Conservation (phyloP, 2,329 filamentous ascomycete genomes). For the Ascochyta fabae region DNA sequence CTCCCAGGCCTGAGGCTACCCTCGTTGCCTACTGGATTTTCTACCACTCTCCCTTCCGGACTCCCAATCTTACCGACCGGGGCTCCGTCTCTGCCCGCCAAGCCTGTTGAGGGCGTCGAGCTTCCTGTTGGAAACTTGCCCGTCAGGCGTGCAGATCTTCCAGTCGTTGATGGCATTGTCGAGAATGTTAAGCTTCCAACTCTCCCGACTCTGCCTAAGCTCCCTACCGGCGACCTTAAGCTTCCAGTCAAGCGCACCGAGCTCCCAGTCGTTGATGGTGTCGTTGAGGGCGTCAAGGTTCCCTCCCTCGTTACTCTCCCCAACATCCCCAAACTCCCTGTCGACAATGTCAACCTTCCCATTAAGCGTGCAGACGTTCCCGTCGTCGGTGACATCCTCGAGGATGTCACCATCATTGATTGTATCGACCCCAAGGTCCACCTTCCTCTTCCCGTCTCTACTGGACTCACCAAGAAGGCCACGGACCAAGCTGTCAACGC, state of each 20-base stretch:
- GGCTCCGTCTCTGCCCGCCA: background rate
- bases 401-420: background rate
- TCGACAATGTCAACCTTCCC: background rate
- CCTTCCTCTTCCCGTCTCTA: background rate
- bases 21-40: background rate
- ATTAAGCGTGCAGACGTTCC: background rate
- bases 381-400: background rate
- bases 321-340: background rate
- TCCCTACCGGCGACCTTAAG: background rate
- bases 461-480: background rate
- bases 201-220: background rate
- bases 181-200: background rate
- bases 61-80: background rate
- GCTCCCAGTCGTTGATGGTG: constrained; percentile 2
- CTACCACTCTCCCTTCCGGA: background rate
- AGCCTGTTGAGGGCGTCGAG: background rate
- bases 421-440: background rate
- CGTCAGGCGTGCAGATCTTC: background rate
- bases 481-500: background rate
- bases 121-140: background rate
- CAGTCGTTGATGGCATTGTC: background rate
- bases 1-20: background rate
- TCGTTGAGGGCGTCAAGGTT: background rate
- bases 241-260: background rate
- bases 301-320: background rate